phyloP scores from a whole-genome alignment of 805 yeast genomes.

The Wickerhamomyces canadensis region DNA sequence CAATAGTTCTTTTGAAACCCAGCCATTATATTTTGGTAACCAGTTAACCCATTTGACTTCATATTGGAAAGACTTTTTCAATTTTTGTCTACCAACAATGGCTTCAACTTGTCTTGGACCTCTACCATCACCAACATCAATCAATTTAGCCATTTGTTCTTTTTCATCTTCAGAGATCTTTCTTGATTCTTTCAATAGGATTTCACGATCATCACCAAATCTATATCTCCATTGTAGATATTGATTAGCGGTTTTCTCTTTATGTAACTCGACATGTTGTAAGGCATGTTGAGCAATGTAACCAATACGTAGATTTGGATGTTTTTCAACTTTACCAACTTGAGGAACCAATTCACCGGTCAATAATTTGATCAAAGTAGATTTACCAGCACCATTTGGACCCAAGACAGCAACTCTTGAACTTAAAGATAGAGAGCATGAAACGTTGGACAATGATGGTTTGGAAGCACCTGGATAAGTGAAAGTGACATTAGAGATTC shows the following conservation, averaged over 20 bases:
- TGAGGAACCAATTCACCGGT: conserved; percentile 90
- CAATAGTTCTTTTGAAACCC: conserved; percentile 83
- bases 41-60: conserved; percentile 92
- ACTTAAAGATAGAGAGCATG: conserved; percentile 89
- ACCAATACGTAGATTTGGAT: conserved; percentile 96
- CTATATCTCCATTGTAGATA: conserved; percentile 97
- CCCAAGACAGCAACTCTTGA: conserved; percentile 96
- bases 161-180: conserved; percentile 76
- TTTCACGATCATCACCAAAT: conserved; percentile 98
- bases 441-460: conserved; percentile 73
- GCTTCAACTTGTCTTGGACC: conserved; percentile 90
- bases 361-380: conserved; percentile 86
- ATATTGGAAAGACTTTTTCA: conserved; percentile 94
- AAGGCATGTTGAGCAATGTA: conserved; percentile 98
- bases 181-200: conserved; percentile 87
- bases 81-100: conserved; percentile 93
- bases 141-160: conserved; percentile 67
- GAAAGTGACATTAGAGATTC: conserved; percentile 80
- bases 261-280: conserved; percentile 95
- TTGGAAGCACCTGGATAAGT: conserved; percentile 84
- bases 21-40: conserved; percentile 89
- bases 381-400: conserved; percentile 99
- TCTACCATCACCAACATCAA: conserved; percentile 80
- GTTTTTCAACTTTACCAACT: conserved; percentile 90
- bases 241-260: conserved; percentile 96